A percentile compares a stretch with the other conserved stretches of the same genome.
These are phyloP conservation scores for Candida mesenterica DNA, from an alignment of 1,139 yeast species.

Conservation along the genomic window DNA sequence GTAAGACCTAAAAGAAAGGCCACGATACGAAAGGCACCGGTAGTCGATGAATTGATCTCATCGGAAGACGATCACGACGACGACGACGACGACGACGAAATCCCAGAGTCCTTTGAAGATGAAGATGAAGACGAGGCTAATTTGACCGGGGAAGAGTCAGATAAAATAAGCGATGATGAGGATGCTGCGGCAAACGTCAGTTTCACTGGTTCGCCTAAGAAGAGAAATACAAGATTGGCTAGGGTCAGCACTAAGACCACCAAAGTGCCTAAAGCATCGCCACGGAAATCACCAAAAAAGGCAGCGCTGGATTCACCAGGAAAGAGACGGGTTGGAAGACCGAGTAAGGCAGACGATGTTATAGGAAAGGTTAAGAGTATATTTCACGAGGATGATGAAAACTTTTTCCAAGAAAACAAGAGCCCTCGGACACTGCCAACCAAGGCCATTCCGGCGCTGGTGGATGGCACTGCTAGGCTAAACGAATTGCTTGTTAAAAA, in stretches of 20 bases:
- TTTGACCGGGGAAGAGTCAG: not conserved
- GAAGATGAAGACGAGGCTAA: conserved; percentile 1
- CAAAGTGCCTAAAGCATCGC: not conserved
- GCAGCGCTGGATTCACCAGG: conserved; percentile 4
- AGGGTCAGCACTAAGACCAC: not conserved
- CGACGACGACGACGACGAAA: conserved; percentile 11
- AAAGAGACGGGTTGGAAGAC: conserved; percentile 30
- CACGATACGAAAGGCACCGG: not conserved
- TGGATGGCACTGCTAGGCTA: not conserved
- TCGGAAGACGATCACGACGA: conserved; percentile 6
- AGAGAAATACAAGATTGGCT: not conserved
- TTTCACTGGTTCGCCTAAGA: conserved; percentile 5
- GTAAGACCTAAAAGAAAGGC: conserved; percentile 5
- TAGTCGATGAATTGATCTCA: not conserved
- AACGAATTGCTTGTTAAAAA: not conserved
- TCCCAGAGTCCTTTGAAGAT: conserved; percentile 11
- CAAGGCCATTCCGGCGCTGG: not conserved
- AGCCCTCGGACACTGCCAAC: conserved; percentile 6
- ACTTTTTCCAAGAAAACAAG: conserved; percentile 21
- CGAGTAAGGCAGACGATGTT: conserved; percentile 34
- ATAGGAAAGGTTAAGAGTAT: conserved; percentile 35
- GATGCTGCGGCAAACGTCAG: conserved; percentile 5
- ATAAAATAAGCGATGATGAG: conserved; percentile 4
- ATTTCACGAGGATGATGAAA: conserved; percentile 26
- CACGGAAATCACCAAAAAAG: not conserved